Evolutionary conservation across 2,329 filamentous ascomycete genomes (phyloP), one percentile per base, ranked within the genome.

Genomic region (Penicillium thymicola): DNA sequence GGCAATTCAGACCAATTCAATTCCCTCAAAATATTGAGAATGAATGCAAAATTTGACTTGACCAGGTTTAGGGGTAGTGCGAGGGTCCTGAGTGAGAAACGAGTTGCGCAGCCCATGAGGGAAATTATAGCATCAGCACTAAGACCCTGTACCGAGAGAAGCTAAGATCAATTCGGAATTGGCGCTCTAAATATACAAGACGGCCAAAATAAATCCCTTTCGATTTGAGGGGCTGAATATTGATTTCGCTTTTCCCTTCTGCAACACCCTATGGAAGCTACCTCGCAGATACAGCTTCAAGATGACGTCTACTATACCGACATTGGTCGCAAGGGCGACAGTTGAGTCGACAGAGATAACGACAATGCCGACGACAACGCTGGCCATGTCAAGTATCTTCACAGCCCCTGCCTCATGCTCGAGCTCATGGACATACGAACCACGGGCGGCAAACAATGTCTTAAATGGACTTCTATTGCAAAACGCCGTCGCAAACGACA

Each of bases 401-500:
- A 55, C 46, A 5, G n/a, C 53, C 5, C 53, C 53, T 10, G 53
- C 28, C 1, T 30, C 28, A 30, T 30, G 28, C 28, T 30, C 28
- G 25, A 37, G 16, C 7, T 55, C 53, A 5, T 55, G 53, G 53
- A 55, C 53, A 34, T 55, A 27, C n/a, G 46, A 55, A 27, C 46
- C 53, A 10, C 7, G 34, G 43, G 40, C 8, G 11, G 46, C 46
- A 34, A 55, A 55, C 25, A 6, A 13, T 13, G 28, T 51, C 9
- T 1, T 3, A 30, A 44, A 30, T 5, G 53, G 46, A 11, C 25
- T 55, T 18, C 18, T 55, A 21, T 11, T 55, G 10, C 53, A 55
- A 43, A 55, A 55, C 8, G 53, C 40, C 14, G 38, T 5, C 14
- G 11, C 34, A 0, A 51, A 28, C 8, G 53, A 55, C 11, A 21